Percentiles rank a stretch among this genome's conserved stretches.
phyloP scores from a whole-genome alignment of 2,329 filamentous ascomycete genomes.

The Alternaria conjuncta region DNA sequence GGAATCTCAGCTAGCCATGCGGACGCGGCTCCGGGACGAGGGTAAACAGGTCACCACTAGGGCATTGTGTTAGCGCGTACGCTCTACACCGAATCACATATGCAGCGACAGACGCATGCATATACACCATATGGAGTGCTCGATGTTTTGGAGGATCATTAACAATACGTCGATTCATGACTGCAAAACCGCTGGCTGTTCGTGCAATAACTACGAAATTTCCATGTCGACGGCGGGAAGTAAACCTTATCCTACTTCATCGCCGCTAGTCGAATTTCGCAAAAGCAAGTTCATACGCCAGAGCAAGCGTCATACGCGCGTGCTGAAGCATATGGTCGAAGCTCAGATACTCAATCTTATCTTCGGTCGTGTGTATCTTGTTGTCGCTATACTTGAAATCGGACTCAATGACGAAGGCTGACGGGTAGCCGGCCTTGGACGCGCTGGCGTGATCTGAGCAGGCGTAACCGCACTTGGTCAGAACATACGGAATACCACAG shows the following conservation, averaged over 20 bases:
- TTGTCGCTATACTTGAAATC: slow-evolving; percentile 69
- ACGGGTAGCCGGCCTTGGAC: slow-evolving; percentile 75
- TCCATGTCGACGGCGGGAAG: not conserved
- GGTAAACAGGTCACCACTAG: not conserved
- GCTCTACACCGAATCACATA: not conserved
- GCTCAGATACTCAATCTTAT: slow-evolving; percentile 73
- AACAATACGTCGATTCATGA: not conserved
- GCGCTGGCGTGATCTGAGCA: slow-evolving; percentile 78
- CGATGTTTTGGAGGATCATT: not conserved
- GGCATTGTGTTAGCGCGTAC: not conserved
- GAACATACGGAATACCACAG: slow-evolving; percentile 84
- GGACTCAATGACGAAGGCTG: slow-evolving; percentile 78
- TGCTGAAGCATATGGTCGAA: slow-evolving; percentile 95
- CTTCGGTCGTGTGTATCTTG: slow-evolving; percentile 74
- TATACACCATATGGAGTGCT: not conserved
- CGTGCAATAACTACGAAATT: not conserved
- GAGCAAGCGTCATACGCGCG: slow-evolving; percentile 79
- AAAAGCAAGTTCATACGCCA: slow-evolving; percentile 85
- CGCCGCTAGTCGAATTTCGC: slow-evolving; percentile 64
- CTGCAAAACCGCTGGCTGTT: not conserved
- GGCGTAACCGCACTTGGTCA: slow-evolving; percentile 89
- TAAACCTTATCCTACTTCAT: not conserved
- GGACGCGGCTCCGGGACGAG: not conserved
- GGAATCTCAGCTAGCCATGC: not conserved
- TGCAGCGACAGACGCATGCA: not conserved